Percentiles rank a stretch among this genome's conserved stretches.
phyloP scores from a whole-genome alignment of 306 rosid genomes.

The Cucumis melo region DNA sequence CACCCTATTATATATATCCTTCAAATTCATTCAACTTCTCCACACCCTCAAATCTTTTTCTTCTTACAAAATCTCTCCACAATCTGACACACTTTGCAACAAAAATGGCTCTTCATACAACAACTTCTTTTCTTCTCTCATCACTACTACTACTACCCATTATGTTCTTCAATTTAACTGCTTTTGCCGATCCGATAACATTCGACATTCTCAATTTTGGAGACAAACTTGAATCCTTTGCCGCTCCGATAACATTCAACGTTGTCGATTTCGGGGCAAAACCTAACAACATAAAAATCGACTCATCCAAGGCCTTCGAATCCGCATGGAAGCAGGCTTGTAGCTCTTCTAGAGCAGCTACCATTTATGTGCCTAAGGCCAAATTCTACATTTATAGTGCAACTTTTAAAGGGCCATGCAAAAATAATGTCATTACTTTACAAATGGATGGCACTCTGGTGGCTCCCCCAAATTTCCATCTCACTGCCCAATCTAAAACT shows the following conservation, averaged over 20 bases:
- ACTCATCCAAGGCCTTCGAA: not conserved
- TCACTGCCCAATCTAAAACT: not conserved
- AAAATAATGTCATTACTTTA: not conserved
- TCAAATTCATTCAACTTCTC: too few relatives aligned
- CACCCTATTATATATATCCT: too few relatives aligned
- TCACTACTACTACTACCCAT: not conserved
- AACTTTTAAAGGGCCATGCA: not conserved
- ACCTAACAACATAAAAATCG: not conserved
- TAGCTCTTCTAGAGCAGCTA: not conserved
- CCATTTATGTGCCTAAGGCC: not conserved
- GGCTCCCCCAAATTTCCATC: not conserved
- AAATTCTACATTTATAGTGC: not conserved
- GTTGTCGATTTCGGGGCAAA: not conserved
- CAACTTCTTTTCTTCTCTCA: not conserved
- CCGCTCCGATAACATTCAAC: not conserved
- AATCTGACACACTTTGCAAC: not conserved
- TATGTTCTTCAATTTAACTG: not conserved
- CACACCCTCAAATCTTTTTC: too few relatives aligned
- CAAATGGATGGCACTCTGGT: not conserved
- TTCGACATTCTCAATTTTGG: too few relatives aligned
- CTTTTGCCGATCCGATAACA: too few relatives aligned
- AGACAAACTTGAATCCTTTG: not conserved
- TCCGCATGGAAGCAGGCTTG: not conserved
- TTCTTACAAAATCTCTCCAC: too few relatives aligned
- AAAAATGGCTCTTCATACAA: not conserved